Conservation (phyloP, 139 green algal species). For the Chlorella sp. region DNA sequence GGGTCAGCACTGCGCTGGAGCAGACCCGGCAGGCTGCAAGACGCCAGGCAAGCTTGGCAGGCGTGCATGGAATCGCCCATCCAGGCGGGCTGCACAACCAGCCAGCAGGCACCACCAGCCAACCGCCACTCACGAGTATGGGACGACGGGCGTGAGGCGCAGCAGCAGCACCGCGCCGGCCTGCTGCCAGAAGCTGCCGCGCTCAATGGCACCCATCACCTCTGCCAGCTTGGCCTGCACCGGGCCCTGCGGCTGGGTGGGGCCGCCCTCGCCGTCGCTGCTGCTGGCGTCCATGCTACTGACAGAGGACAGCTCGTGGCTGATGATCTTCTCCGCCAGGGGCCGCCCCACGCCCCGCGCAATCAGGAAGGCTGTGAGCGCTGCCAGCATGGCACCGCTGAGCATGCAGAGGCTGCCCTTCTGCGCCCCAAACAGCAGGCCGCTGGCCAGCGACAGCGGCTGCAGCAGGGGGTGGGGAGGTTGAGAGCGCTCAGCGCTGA, state of each 20-base stretch:
- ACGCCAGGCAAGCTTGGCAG: not conserved
- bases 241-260: too few relatives aligned
- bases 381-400: conserved; percentile 34
- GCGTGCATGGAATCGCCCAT: too few relatives aligned
- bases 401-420: conserved; percentile 59
- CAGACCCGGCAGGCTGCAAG: not conserved
- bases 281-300: not conserved
- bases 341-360: conserved; percentile 31
- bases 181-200: conserved; percentile 77
- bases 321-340: conserved; percentile 36
- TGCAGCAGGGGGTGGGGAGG: conserved; percentile 39
- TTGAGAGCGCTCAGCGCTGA: too few relatives aligned
- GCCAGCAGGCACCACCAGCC: not conserved
- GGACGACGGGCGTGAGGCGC: conserved; percentile 84
- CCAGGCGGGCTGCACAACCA: not conserved
- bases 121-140: conserved; percentile 61
- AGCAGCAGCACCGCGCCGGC: conserved; percentile 76
- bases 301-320: not conserved
- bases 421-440: conserved; percentile 82
- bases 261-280: not conserved
- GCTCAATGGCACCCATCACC: conserved; percentile 66
- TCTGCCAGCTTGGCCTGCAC: conserved; percentile 54
- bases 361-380: conserved; percentile 39
- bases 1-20: not conserved
- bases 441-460: conserved; percentile 79